Base-by-base conservation (phyloP, 345 rosid genomes). In the Draba incana region DNA sequence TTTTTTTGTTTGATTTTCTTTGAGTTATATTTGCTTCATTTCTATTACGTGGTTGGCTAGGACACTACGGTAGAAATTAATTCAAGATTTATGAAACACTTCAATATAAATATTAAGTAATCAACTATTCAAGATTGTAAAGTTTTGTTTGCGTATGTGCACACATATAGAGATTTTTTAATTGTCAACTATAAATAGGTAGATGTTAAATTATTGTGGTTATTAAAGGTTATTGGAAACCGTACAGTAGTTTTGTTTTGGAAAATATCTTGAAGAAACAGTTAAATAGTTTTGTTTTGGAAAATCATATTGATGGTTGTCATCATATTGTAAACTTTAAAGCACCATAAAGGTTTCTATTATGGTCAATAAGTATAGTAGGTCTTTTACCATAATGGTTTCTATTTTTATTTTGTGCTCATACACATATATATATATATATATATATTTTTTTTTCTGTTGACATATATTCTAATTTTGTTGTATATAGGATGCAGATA, bases 401-500 rank as follows among this genome's bases (percentile, higher is more conserved):
- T 4, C 12, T 41, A 41, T 41, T 41, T 45, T n/a, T 2, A 2
- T 14, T 15, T 46, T 15, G 9, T 10, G 9, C 33, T 39, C 23
- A 12, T 8, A 55, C 60, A 33, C 4, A 3, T 30, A 0, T 3
- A 27, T 0, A 24, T 25, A 31, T 37, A 31, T 8, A n/a, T n/a
- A n/a, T n/a, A n/a, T n/a, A n/a, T n/a, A n/a, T n/a, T n/a, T n/a
- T n/a, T n/a, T n/a, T n/a, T n/a, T n/a, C n/a, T n/a, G 10, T 10
- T 54, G 30, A 43, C 55, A 39, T 39, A 25, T 15, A 48, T 16
- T n/a, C 23, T 65, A 4, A 4, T 43, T 12, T 25, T 8, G 54
- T n/a, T 35, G 11, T 37, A 41, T 68, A 25, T 2, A 92, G 92
- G 98, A 92, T 79, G 85, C 92, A 3, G 98, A 92, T 63, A 78